Percentiles rank a stretch among this genome's conserved stretches.
Evolutionary conservation across 2,329 filamentous ascomycete genomes (phyloP).

Genomic region (Penicillium thymicola): DNA sequence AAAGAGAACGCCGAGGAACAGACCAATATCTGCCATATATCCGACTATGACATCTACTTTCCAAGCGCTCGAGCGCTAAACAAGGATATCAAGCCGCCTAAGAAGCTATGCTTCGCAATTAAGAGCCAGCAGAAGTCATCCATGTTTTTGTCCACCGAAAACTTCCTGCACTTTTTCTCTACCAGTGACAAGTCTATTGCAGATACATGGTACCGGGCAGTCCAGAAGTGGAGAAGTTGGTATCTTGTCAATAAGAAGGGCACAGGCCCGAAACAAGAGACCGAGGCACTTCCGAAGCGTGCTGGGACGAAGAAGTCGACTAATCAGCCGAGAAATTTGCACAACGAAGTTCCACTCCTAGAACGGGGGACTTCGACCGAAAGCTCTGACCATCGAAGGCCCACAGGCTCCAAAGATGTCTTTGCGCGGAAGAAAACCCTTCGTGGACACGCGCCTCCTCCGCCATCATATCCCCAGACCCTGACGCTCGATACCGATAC

Average conservation of each 20-base stretch:
- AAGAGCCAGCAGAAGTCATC: conserved; percentile 88
- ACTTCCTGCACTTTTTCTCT: conserved; percentile 90
- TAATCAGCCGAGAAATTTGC: conserved; percentile 45
- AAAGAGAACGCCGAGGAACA: conserved; percentile 67
- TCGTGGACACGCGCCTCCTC: conserved; percentile 31
- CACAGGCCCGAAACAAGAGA: conserved; percentile 45
- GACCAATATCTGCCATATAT: conserved; percentile 73
- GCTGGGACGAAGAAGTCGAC: conserved; percentile 23
- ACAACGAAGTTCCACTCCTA: conserved; percentile 56
- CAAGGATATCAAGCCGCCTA: conserved; percentile 75
- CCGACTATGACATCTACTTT: conserved; percentile 88
- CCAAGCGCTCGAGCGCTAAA: conserved; percentile 66
- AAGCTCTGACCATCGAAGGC: conserved; percentile 32
- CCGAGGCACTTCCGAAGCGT: conserved; percentile 22
- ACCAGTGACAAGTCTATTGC: conserved; percentile 69
- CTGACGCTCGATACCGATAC: conserved; percentile 25
- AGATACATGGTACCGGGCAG: conserved; percentile 64
- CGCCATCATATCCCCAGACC: conserved; percentile 28
- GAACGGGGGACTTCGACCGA: conserved; percentile 50
- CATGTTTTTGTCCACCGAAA: conserved; percentile 76
- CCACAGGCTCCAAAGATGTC: conserved; percentile 20
- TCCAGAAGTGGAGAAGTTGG: conserved; percentile 88
- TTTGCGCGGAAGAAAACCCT: conserved; percentile 29
- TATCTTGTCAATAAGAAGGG: conserved; percentile 75
- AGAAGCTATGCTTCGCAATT: conserved; percentile 79